These are phyloP conservation scores for Trichosanthes truncata DNA, from an alignment of 306 rosid genomes.

Conservation along the genomic window DNA sequence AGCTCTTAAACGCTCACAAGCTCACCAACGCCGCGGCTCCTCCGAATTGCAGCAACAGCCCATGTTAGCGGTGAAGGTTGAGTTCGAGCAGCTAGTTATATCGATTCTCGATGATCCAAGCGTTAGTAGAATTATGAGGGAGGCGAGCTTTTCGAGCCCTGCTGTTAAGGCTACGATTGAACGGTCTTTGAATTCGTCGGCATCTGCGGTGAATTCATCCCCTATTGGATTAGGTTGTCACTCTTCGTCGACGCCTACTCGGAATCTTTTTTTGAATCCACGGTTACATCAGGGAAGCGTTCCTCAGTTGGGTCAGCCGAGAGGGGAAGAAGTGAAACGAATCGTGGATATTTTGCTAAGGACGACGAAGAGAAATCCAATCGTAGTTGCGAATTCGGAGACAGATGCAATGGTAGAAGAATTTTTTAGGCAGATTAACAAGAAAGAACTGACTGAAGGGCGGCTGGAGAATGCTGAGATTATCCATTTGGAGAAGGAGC, in stretches of 20 bases:
- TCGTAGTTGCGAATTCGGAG: slow-evolving; percentile 83
- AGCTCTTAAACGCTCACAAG: slow-evolving; percentile 87
- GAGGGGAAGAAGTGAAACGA: slow-evolving; percentile 54
- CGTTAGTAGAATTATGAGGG: slow-evolving; percentile 91
- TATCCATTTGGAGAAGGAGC: slow-evolving; percentile 59
- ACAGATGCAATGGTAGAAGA: slow-evolving; percentile 66
- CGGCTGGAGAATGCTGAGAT: slow-evolving; percentile 44
- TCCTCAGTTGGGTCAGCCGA: slow-evolving; percentile 32
- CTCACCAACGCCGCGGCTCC: slow-evolving; percentile 93
- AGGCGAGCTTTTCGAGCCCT: slow-evolving; percentile 89
- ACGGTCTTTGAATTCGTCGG: slow-evolving; percentile 51
- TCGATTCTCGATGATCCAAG: slow-evolving; percentile 96
- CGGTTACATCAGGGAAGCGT: slow-evolving; percentile 54
- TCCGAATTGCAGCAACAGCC: slow-evolving; percentile 98
- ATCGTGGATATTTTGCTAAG: slow-evolving; percentile 53
- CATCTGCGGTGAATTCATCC: slow-evolving; percentile 40
- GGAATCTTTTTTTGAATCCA: slow-evolving; percentile 72
- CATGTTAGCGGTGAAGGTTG: slow-evolving; percentile 83
- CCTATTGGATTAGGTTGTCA: slow-evolving; percentile 25
- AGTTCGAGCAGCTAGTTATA: slow-evolving; percentile 85
- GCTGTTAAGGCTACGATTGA: slow-evolving; percentile 80
- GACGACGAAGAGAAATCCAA: slow-evolving; percentile 68
- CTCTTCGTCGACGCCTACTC: slow-evolving; percentile 22
- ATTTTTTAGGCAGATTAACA: slow-evolving; percentile 52
- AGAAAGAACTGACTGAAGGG: slow-evolving; percentile 25